Evolutionary conservation across 2,329 filamentous ascomycete genomes (phyloP).

Genomic region (Fusarium sp.): DNA sequence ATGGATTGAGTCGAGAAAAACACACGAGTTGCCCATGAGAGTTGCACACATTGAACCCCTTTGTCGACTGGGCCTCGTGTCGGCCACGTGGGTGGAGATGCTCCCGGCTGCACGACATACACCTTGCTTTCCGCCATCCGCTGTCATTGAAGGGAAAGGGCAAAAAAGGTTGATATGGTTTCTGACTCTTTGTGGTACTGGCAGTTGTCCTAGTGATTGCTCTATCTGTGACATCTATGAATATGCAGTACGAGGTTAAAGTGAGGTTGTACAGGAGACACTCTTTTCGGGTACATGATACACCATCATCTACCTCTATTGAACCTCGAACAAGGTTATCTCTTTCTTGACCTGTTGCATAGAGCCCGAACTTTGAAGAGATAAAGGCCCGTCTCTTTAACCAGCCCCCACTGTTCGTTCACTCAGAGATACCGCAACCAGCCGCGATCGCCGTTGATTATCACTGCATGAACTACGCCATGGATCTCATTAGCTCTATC

Average conservation of each 20-base stretch:
- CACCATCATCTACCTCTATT: background rate
- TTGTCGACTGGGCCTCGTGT: slow-evolving; percentile 16
- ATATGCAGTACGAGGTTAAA: slow-evolving; percentile 5
- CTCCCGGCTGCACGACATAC: slow-evolving; percentile 23
- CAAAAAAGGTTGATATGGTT: background rate
- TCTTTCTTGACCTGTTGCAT: slow-evolving; percentile 1
- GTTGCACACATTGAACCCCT: background rate
- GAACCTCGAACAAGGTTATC: background rate
- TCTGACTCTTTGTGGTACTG: background rate
- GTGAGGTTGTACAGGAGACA: background rate
- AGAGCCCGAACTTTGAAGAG: background rate
- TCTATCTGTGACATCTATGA: background rate
- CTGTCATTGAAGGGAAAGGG: background rate
- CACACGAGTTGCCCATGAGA: background rate
- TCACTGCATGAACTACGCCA: slow-evolving; percentile 15
- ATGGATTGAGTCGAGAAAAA: background rate
- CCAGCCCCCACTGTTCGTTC: slow-evolving; percentile 10
- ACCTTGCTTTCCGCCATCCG: slow-evolving; percentile 3
- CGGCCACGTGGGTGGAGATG: slow-evolving; percentile 18
- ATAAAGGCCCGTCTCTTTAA: slow-evolving; percentile 13
- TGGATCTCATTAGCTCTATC: background rate
- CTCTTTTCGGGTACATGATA: background rate
- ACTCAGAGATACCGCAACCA: slow-evolving; percentile 5
- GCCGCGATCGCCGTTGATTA: slow-evolving; percentile 23
- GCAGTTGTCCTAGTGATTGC: background rate